Conservation (phyloP, 257 asterid genomes). For the Cruciata laevipes region DNA sequence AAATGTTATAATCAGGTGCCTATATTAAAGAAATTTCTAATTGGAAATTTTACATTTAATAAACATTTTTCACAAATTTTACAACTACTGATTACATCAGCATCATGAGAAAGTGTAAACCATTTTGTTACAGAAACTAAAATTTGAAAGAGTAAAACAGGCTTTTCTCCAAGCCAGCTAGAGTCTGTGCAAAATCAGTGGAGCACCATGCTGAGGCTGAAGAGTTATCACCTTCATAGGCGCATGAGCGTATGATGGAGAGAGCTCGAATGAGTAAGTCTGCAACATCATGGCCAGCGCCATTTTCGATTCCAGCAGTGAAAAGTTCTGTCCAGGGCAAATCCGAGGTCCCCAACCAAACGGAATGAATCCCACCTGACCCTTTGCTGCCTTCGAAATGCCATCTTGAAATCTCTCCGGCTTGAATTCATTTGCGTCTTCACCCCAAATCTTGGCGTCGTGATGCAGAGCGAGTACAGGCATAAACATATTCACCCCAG, state of each 20-base stretch:
- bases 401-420: conserved; percentile 29
- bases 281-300: conserved; percentile 22
- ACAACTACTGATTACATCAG: too few relatives aligned
- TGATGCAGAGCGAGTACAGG: conserved; percentile 19
- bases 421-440: conserved; percentile 22
- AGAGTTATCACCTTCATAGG: conserved; percentile 9
- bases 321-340: conserved; percentile 26
- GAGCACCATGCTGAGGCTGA: conserved; percentile 26
- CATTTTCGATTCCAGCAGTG: conserved; percentile 25
- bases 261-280: conserved; percentile 20
- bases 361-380: conserved; percentile 13
- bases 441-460: conserved; percentile 27
- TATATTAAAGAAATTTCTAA: too few relatives aligned
- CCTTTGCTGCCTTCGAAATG: conserved; percentile 19
- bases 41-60: too few relatives aligned
- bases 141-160: too few relatives aligned
- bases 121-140: too few relatives aligned
- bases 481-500: conserved; percentile 15
- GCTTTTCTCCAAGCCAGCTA: neutral
- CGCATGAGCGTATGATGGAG: conserved; percentile 27
- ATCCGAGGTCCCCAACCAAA: conserved; percentile 30
- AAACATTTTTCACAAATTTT: too few relatives aligned
- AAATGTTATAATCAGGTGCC: too few relatives aligned
- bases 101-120: too few relatives aligned
- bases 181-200: conserved; percentile 13